These are phyloP conservation scores for Globisporangium okanoganense DNA, from an alignment of 352 stramenopile genomes.

Conservation along the genomic window DNA sequence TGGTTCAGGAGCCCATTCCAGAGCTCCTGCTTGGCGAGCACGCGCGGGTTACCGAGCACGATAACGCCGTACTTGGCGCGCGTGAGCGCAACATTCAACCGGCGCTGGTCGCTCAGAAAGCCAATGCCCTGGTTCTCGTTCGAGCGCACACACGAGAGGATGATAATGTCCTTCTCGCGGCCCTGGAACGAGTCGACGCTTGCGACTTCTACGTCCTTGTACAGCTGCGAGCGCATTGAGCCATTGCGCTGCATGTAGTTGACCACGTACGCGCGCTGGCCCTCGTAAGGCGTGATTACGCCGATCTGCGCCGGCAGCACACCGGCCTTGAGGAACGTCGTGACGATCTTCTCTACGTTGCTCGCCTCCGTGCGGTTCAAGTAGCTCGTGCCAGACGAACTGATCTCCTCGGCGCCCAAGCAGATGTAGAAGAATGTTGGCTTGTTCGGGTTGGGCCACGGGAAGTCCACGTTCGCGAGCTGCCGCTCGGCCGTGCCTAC, in stretches of 20 bases:
- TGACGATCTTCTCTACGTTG: slow-evolving; percentile 98
- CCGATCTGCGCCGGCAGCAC: slow-evolving; percentile 92
- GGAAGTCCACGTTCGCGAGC: slow-evolving; percentile 90
- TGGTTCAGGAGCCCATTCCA: slow-evolving; percentile 97
- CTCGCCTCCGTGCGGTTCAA: slow-evolving; percentile 98
- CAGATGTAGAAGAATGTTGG: slow-evolving; percentile 99
- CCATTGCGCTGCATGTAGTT: slow-evolving; percentile 97
- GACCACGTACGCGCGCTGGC: slow-evolving; percentile 98
- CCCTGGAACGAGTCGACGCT: slow-evolving; percentile 99
- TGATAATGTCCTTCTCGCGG: slow-evolving; percentile 99
- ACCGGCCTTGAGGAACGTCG: slow-evolving; percentile 93
- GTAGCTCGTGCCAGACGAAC: slow-evolving; percentile 96
- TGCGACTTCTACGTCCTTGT: slow-evolving; percentile 98
- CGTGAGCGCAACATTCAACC: slow-evolving; percentile 99
- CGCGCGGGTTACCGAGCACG: slow-evolving; percentile 96
- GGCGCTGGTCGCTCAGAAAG: slow-evolving; percentile 97
- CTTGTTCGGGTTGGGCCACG: slow-evolving; percentile 96
- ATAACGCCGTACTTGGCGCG: slow-evolving; percentile 98
- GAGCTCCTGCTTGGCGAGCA: slow-evolving; percentile 96
- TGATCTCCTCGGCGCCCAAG: slow-evolving; percentile 97
- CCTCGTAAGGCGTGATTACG: slow-evolving; percentile 98
- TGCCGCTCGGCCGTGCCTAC: slow-evolving; percentile 94
- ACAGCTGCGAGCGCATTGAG: slow-evolving; percentile 91
- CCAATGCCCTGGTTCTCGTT: slow-evolving; percentile 99
- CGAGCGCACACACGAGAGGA: slow-evolving; percentile 97